phyloP scores from a whole-genome alignment of 225 moss, liverwort and hornwort species.

The Pleurozium schreberi region DNA sequence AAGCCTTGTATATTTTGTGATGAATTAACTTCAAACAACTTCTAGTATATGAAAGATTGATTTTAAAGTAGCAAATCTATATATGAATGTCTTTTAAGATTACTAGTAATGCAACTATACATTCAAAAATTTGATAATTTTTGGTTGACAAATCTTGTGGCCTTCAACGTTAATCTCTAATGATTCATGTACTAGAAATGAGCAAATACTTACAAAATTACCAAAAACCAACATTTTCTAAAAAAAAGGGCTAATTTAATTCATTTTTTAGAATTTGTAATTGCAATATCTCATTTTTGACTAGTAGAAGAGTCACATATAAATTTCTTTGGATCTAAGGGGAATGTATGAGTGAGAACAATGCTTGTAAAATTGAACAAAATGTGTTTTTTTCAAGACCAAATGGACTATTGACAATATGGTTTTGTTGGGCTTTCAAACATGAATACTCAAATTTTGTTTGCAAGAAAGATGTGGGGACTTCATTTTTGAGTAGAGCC shows the following conservation, averaged over 20 bases:
- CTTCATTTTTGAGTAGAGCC: background rate
- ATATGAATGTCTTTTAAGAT: no score
- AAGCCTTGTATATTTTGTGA: background rate
- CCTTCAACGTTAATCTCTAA: background rate
- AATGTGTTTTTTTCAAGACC: background rate
- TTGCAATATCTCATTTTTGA: background rate
- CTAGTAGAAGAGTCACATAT: background rate
- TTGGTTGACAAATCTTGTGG: no score
- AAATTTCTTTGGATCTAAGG: rapidly evolving
- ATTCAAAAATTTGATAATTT: background rate
- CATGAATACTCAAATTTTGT: rapidly evolving
- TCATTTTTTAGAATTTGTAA: background rate
- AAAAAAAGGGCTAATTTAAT: background rate
- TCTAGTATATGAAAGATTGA: no score
- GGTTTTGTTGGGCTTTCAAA: background rate
- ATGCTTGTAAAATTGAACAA: background rate
- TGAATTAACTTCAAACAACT: background rate
- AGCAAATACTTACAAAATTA: background rate
- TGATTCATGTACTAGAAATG: background rate
- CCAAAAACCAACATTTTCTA: rapidly evolving
- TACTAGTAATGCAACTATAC: no score
- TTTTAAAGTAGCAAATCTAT: no score
- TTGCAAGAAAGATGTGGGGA: no score
- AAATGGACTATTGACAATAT: background rate
- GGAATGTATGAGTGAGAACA: background rate